Conservation (phyloP, 2,329 filamentous ascomycete genomes). For the Hymenoscyphus albidus region DNA sequence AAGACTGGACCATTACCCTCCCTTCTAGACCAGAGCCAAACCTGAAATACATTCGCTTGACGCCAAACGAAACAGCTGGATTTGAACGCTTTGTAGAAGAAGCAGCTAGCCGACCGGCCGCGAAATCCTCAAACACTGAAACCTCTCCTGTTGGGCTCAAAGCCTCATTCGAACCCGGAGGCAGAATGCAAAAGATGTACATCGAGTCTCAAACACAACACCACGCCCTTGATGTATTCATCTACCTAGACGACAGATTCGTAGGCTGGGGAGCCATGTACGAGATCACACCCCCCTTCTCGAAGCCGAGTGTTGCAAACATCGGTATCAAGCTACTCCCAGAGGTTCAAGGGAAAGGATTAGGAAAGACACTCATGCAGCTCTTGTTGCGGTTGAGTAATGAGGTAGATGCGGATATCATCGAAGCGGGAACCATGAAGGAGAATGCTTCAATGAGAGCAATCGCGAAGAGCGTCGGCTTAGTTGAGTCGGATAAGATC, state of each 20-base stretch:
- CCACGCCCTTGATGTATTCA: conserved; percentile 11
- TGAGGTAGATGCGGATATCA: conserved; percentile 15
- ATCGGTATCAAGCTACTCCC: conserved; percentile 10
- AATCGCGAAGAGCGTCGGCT: conserved; percentile 17
- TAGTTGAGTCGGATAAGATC: conserved; percentile 25
- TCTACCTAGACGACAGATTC: conserved; percentile 1
- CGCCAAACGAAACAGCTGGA: conserved; percentile 5
- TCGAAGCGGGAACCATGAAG: conserved; percentile 19
- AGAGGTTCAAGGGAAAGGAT: conserved; percentile 11
- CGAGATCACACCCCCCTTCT: neutral
- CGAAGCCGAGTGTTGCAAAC: conserved; percentile 7
- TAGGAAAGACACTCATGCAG: conserved; percentile 12
- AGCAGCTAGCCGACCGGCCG: neutral
- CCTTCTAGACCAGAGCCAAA: conserved; percentile 10
- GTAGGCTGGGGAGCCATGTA: neutral
- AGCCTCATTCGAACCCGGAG: neutral
- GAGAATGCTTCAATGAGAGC: conserved; percentile 18
- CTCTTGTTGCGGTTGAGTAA: conserved; percentile 18
- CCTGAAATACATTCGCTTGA: conserved; percentile 17
- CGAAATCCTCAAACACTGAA: neutral
- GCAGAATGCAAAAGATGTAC: conserved; percentile 10
- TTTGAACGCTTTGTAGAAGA: conserved; percentile 6
- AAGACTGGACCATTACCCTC: conserved; percentile 18
- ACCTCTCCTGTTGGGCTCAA: neutral
- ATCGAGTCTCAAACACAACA: conserved; percentile 1